These are phyloP conservation scores for Pterocarpus macrocarpus DNA, from an alignment of 306 rosid species.

Conservation along the genomic window DNA sequence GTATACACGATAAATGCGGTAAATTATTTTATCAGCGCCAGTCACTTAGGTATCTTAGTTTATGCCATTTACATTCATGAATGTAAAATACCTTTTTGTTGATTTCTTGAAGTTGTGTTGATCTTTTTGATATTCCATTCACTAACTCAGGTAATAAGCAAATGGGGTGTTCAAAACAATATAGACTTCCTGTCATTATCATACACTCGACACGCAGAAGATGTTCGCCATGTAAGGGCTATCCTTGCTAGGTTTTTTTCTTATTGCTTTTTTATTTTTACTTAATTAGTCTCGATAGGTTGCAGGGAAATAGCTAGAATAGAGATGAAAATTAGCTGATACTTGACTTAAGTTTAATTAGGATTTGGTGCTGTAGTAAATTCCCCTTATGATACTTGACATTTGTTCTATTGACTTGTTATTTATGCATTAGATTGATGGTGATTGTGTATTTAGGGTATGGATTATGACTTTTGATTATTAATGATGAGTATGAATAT, in stretches of 20 bases:
- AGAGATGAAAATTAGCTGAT: no score
- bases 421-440: no score
- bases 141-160: conserved; percentile 72
- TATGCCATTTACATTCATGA: neutral
- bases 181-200: conserved; percentile 80
- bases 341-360: no score
- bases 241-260: conserved; percentile 24
- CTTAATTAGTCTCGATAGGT: no score
- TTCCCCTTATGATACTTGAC: no score
- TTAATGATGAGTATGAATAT: no score
- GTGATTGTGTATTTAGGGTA: no score
- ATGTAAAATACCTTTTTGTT: neutral
- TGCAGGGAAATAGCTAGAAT: no score
- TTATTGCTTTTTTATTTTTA: conserved; percentile 12
- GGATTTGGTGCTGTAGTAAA: no score
- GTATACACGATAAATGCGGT: neutral
- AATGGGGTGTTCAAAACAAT: conserved; percentile 78
- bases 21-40: conserved; percentile 20
- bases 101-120: conserved; percentile 5
- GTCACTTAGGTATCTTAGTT: conserved; percentile 5
- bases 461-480: no score
- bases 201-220: conserved; percentile 81
- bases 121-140: conserved; percentile 22
- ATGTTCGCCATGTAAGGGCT: conserved; percentile 74
- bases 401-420: no score